Evolutionary conservation across 139 green algal species (phyloP).

Genomic region (Tetradesmus obliquus): DNA sequence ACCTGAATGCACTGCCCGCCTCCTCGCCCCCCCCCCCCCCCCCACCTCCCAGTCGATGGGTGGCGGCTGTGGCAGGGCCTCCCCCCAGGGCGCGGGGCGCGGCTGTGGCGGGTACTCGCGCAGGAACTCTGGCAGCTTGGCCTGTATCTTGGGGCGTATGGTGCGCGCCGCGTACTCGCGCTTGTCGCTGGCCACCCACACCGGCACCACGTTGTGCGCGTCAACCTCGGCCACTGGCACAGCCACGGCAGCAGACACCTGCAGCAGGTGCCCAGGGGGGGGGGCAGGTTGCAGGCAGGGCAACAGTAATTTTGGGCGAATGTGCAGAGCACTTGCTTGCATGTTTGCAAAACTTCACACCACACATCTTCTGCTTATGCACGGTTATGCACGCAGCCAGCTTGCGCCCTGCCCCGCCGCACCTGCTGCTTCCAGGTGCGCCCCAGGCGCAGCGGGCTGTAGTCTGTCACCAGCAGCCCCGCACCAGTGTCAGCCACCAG

Average conservation of each 20-base stretch:
- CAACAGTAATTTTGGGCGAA: not conserved
- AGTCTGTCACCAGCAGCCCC: slow-evolving; percentile 92
- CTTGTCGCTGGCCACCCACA: slow-evolving; percentile 93
- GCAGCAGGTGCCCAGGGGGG: not conserved
- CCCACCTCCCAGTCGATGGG: slow-evolving; percentile 40
- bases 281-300: not conserved
- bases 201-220: slow-evolving; percentile 96
- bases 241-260: slow-evolving; percentile 41
- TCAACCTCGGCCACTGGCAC: slow-evolving; percentile 92
- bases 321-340: not conserved
- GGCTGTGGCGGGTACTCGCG: slow-evolving; percentile 77
- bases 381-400: not conserved
- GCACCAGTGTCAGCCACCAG: slow-evolving; percentile 73
- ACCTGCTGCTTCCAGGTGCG: slow-evolving; percentile 81
- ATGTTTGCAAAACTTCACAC: not conserved
- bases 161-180: slow-evolving; percentile 90
- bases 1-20: too few relatives aligned
- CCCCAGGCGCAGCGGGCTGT: slow-evolving; percentile 83
- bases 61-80: not conserved
- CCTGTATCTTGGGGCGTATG: slow-evolving; percentile 93
- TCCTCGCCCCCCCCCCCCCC: not conserved
- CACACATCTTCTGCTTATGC: not conserved
- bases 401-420: not conserved
- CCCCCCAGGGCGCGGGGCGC: not conserved
- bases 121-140: slow-evolving; percentile 89